Evolutionary conservation across 2,329 filamentous ascomycete genomes (phyloP).

Genomic region (Exserohilum turcica): DNA sequence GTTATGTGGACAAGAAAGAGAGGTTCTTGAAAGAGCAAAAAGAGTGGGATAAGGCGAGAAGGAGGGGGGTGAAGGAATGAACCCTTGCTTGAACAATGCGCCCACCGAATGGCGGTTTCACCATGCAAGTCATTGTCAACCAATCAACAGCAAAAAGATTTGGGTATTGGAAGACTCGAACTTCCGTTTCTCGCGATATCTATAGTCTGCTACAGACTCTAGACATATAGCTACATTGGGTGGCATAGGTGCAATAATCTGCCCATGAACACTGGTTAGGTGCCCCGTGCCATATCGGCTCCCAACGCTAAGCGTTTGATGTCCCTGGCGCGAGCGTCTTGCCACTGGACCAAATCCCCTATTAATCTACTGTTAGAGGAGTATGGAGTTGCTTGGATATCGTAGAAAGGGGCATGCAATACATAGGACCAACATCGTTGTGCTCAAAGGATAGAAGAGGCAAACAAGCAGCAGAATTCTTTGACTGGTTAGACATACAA

Average conservation of each 20-base stretch:
- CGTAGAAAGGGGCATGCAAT: too few relatives aligned
- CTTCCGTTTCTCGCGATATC: not conserved
- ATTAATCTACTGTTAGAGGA: not conserved
- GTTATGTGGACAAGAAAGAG: constrained; percentile 53
- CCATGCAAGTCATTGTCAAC: too few relatives aligned
- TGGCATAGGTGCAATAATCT: not conserved
- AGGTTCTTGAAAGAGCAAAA: constrained; percentile 56
- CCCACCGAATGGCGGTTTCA: too few relatives aligned
- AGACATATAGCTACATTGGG: not conserved
- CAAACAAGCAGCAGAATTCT: too few relatives aligned
- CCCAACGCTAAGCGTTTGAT: not conserved
- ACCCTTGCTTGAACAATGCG: not conserved
- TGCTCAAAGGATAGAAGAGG: too few relatives aligned
- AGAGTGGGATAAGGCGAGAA: constrained; percentile 46
- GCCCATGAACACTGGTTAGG: not conserved
- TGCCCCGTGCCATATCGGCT: not conserved
- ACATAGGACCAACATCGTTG: too few relatives aligned
- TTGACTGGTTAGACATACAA: too few relatives aligned
- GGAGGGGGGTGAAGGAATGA: constrained; percentile 9
- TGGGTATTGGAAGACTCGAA: constrained; percentile 5
- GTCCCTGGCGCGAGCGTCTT: constrained; percentile 1
- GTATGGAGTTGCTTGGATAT: too few relatives aligned
- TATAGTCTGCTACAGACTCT: constrained; percentile 4
- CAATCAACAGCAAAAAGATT: not conserved
- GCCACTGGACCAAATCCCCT: constrained; percentile 7